Base-by-base conservation (phyloP, 2,329 filamentous ascomycete genomes). In the Aphanoascus verrucosus region DNA sequence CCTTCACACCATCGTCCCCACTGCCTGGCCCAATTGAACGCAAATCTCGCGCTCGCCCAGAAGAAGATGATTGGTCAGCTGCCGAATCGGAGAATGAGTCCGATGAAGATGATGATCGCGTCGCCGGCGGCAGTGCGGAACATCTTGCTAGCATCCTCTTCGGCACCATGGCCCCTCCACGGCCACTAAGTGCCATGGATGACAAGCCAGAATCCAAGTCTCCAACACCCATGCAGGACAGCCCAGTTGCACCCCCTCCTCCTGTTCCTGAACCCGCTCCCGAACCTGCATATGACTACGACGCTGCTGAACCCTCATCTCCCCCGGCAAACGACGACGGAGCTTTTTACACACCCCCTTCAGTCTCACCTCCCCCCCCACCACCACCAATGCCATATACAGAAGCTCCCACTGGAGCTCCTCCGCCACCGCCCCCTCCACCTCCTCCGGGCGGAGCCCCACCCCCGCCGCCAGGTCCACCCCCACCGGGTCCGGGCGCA, bases 141-240 rank as follows among this genome's bases (percentile, higher is more conserved):
- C 88, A 95, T 62, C 80, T 98, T 37, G 93, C 93, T 14, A 94
- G 88, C 5, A 93, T 96, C 56, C 78, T 98, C 17, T 98, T 98
- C 67, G 91, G 93, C 55, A 95, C 90, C 49, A 97, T 98, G 90
- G 91, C 81, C 8, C 91, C 93, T 38, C 91, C 93, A 12, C 83
- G 91, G 49, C 90, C 91, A 31, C 72, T 96, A 43, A 94, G 88
- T 17, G 85, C 88, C 5, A 82, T 87, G 67, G 88, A 86, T 52
- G 83, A 86, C 59, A 74, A 71, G 54, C 68, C 74, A 38, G 63
- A 66, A 6, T 71, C 71, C 23, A 75, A 73, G 47, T 66, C 70
- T 54, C 68, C 66, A 54, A 73, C 72, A 14, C 72, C 74, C 5
- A 69, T 73, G 17, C 72, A 72, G 48, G 69, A 67, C 5, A 65